Evolutionary conservation across 1,284 basidiomycete genomes (phyloP).

Genomic region (Pseudozyma thailandica): DNA sequence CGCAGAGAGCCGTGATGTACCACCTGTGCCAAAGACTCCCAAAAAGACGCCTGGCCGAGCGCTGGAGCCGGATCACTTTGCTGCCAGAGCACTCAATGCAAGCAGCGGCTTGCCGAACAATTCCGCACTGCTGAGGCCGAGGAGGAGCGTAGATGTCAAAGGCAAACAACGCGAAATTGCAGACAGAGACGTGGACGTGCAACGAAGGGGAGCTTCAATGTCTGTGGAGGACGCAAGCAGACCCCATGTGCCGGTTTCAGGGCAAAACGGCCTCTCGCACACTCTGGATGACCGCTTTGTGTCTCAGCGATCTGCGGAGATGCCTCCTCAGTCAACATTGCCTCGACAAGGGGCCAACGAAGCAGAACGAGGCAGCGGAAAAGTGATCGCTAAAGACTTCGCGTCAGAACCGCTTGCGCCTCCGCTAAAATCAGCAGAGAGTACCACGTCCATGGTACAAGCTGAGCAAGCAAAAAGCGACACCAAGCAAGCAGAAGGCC

Average conservation of each 20-base stretch:
- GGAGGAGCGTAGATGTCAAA: slow-evolving; percentile 12
- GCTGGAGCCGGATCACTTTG: slow-evolving; percentile 23
- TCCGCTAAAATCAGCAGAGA: no score
- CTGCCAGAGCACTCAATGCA: slow-evolving; percentile 25
- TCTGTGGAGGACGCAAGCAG: not conserved
- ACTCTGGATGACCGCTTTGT: not conserved
- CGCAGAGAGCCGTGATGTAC: slow-evolving; percentile 7
- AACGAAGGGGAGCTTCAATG: not conserved
- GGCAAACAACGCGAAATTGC: slow-evolving; percentile 6
- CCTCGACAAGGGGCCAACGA: not conserved
- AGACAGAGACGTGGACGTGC: not conserved
- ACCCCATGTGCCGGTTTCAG: not conserved
- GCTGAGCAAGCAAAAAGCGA: no score
- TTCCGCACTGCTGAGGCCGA: not conserved
- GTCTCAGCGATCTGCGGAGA: not conserved
- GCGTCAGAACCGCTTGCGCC: no score
- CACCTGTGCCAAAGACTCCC: slow-evolving; percentile 26
- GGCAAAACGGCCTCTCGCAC: not conserved
- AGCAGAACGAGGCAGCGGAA: not conserved
- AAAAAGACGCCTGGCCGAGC: slow-evolving; percentile 14
- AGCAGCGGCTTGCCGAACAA: slow-evolving; percentile 19
- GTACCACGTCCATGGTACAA: no score
- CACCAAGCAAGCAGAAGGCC: no score
- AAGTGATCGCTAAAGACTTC: not conserved
- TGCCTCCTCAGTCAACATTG: not conserved